Evolutionary conservation across 129 eudicot genomes (phyloP).

Genomic region (Apium graveolens): DNA sequence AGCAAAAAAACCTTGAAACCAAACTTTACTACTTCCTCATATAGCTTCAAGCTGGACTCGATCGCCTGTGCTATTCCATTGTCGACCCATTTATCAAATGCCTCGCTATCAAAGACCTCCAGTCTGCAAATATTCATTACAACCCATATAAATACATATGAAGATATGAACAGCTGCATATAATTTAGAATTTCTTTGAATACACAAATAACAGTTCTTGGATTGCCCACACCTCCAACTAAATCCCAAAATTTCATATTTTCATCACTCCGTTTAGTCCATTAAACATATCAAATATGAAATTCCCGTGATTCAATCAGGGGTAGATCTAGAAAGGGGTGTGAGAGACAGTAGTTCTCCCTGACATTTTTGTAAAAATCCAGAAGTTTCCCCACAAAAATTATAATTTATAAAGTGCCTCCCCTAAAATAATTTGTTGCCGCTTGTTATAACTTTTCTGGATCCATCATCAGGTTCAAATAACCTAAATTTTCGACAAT

Average conservation of each 20-base stretch:
- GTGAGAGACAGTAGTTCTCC: no score
- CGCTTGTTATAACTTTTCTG: no score
- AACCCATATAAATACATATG: background rate
- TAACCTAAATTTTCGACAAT: background rate
- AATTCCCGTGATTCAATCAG: background rate
- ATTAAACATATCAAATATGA: background rate
- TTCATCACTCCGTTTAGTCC: background rate
- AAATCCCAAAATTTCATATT: background rate
- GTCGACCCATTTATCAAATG: conserved; percentile 82
- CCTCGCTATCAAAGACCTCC: conserved; percentile 49
- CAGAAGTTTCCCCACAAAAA: no score
- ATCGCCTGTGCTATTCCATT: conserved; percentile 65
- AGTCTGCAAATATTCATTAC: conserved; percentile 28
- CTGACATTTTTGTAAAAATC: no score
- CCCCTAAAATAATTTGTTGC: no score
- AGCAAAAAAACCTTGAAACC: conserved; percentile 73
- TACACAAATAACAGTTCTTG: background rate
- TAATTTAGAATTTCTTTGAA: background rate
- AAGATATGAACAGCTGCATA: background rate
- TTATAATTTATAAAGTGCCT: no score
- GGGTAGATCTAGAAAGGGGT: no score
- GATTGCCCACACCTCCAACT: background rate
- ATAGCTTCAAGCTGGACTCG: conserved; percentile 63
- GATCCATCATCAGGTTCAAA: no score
- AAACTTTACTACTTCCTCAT: conserved; percentile 49